phyloP scores from a whole-genome alignment of 331 rosid genomes.

The Prunus yedoensis region DNA sequence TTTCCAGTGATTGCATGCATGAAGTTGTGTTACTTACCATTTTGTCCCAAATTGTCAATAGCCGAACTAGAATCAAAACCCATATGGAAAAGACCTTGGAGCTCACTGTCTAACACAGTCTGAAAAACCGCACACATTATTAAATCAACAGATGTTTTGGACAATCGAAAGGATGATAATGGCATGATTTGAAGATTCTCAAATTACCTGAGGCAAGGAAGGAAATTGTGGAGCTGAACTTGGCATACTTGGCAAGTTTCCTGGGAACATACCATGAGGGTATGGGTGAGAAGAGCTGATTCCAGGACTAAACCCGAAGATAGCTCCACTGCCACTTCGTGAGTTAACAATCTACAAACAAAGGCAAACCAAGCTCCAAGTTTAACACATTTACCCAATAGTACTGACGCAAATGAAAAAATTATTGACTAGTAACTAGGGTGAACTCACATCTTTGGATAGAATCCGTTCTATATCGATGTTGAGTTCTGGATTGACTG shows the following conservation, averaged over 20 bases:
- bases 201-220: conserved; percentile 70
- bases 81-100: conserved; percentile 78
- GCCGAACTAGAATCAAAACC: conserved; percentile 70
- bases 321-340: conserved; percentile 49
- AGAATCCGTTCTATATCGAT: conserved; percentile 72
- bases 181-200: conserved; percentile 15
- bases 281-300: conserved; percentile 61
- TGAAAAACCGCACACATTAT: conserved; percentile 28
- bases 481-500: conserved; percentile 91
- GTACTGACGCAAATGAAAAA: neutral
- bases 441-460: conserved; percentile 79
- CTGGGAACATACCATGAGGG: conserved; percentile 58
- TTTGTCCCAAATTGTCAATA: conserved; percentile 71
- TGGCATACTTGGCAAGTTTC: conserved; percentile 55
- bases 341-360: conserved; percentile 64
- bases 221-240: conserved; percentile 58
- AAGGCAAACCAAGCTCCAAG: conserved; percentile 11
- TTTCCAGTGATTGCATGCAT: conserved; percentile 6
- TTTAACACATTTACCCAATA: neutral
- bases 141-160: conserved; percentile 18
- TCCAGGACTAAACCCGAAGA: conserved; percentile 56
- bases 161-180: neutral
- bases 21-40: conserved; percentile 46
- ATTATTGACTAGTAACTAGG: neutral
- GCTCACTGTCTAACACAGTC: conserved; percentile 67